Evolutionary conservation across 345 rosid genomes (phyloP).

Genomic region (Combretum micranthum): DNA sequence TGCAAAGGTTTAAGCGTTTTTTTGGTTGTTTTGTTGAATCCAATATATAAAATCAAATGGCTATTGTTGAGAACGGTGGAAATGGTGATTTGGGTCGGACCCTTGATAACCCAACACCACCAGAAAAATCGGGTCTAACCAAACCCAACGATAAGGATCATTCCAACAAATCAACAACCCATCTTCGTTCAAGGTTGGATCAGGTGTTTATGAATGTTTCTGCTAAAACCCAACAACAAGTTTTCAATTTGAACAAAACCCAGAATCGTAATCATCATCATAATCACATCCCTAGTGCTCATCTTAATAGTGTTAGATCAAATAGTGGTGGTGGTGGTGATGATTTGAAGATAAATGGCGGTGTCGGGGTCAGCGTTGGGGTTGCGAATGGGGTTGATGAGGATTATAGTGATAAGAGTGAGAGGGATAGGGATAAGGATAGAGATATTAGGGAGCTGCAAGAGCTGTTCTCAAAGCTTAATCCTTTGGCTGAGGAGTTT

Average conservation of each 20-base stretch:
- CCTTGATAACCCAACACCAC: slow-evolving; percentile 7
- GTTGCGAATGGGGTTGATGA: slow-evolving; percentile 10
- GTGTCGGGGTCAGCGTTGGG: slow-evolving; percentile 15
- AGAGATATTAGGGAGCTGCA: slow-evolving; percentile 54
- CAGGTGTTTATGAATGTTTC: slow-evolving; percentile 7
- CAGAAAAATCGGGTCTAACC: slow-evolving; percentile 1
- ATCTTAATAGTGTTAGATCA: too few relatives aligned
- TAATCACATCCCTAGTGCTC: too few relatives aligned
- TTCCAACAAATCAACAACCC: slow-evolving; percentile 29
- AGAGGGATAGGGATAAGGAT: slow-evolving; percentile 22
- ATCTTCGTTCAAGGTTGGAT: slow-evolving; percentile 27
- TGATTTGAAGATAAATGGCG: slow-evolving; percentile 24
- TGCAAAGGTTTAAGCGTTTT: background rate
- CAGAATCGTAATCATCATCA: slow-evolving; percentile 4
- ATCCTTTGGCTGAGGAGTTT: slow-evolving; percentile 90
- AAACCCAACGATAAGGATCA: slow-evolving; percentile 40
- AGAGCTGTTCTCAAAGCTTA: slow-evolving; percentile 85
- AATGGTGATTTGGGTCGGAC: slow-evolving; percentile 21
- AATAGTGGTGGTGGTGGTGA: background rate
- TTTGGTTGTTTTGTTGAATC: slow-evolving; percentile 1
- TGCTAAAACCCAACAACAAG: too few relatives aligned
- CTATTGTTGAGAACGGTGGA: slow-evolving; percentile 46
- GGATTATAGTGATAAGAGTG: slow-evolving; percentile 37
- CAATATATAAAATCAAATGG: slow-evolving; percentile 32
- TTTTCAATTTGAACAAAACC: too few relatives aligned